Percentiles rank a stretch among this genome's conserved stretches.
Evolutionary conservation across 139 green algal genomes (phyloP).

Genomic region (Picochlorum sp.): DNA sequence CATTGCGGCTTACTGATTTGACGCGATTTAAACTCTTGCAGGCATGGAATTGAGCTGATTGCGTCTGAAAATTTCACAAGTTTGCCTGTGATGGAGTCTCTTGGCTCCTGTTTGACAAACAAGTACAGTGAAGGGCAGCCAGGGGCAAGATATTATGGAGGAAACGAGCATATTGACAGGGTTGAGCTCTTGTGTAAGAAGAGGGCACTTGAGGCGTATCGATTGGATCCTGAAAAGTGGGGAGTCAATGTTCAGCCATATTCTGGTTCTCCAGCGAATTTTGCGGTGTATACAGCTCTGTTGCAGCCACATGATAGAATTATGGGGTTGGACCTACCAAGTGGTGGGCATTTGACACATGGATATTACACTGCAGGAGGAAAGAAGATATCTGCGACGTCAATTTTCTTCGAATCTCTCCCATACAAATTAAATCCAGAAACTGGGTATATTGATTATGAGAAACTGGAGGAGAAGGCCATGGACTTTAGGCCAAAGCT

Average conservation of each 20-base stretch:
- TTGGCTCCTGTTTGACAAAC: slow-evolving; percentile 95
- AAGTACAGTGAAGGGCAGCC: slow-evolving; percentile 97
- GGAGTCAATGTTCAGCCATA: slow-evolving; percentile 88
- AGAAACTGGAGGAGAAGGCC: slow-evolving; percentile 76
- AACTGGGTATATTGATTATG: slow-evolving; percentile 76
- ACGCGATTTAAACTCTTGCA: slow-evolving; percentile 26
- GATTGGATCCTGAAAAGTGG: slow-evolving; percentile 55
- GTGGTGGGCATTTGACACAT: slow-evolving; percentile 79
- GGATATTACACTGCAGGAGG: slow-evolving; percentile 83
- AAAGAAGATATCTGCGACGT: slow-evolving; percentile 80
- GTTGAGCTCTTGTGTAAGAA: slow-evolving; percentile 40
- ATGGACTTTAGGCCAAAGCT: slow-evolving; percentile 76
- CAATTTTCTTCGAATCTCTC: slow-evolving; percentile 83
- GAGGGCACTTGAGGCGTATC: slow-evolving; percentile 65
- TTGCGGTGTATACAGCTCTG: slow-evolving; percentile 85
- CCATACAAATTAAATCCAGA: slow-evolving; percentile 85
- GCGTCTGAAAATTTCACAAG: slow-evolving; percentile 97
- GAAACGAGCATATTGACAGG: slow-evolving; percentile 90
- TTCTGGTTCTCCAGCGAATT: slow-evolving; percentile 80
- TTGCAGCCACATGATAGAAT: slow-evolving; percentile 75
- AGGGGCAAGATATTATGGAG: slow-evolving; percentile 91
- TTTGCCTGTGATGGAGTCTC: slow-evolving; percentile 82
- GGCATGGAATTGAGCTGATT: slow-evolving; percentile 96
- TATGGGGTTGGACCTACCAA: slow-evolving; percentile 82
- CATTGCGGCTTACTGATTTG: background rate